Percentiles rank a stretch among this genome's conserved stretches.
These are phyloP conservation scores for Heterococcus sp. DNA, from an alignment of 108 stramenopile species.

Conservation along the genomic window DNA sequence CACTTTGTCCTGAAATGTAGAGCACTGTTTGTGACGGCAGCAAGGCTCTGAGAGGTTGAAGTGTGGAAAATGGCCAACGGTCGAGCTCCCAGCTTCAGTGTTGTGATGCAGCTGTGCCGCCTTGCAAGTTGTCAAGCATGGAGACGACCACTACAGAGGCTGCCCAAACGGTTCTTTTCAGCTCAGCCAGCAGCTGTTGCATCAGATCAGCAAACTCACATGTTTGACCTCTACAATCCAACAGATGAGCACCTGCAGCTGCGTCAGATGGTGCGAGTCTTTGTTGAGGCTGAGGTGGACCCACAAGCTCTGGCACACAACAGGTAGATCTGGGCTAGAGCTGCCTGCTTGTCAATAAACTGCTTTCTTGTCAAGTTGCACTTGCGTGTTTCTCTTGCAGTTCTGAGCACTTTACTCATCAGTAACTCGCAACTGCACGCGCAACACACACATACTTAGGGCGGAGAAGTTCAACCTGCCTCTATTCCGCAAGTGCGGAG, in stretches of 20 bases:
- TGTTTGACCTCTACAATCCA: not conserved
- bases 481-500: slow-evolving; percentile 79
- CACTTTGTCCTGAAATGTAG: no score
- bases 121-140: no score
- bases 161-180: no score
- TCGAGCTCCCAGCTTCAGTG: no score
- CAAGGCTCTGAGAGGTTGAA: no score
- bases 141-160: no score
- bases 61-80: no score
- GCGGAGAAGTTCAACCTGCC: slow-evolving; percentile 80
- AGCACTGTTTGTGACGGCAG: no score
- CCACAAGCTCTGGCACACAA: slow-evolving; percentile 87
- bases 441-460: not conserved
- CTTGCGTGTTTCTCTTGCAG: not conserved
- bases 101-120: no score
- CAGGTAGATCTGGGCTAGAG: slow-evolving; percentile 26
- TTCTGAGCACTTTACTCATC: not conserved
- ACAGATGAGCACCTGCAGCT: slow-evolving; percentile 70
- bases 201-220: no score
- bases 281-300: slow-evolving; percentile 76
- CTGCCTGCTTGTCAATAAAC: not conserved
- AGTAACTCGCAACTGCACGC: not conserved
- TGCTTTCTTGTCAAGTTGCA: not conserved
- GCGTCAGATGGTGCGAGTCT: slow-evolving; percentile 73
- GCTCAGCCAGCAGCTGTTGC: no score